Conservation (phyloP, 208 protist species). For the Leishmania tropica region DNA sequence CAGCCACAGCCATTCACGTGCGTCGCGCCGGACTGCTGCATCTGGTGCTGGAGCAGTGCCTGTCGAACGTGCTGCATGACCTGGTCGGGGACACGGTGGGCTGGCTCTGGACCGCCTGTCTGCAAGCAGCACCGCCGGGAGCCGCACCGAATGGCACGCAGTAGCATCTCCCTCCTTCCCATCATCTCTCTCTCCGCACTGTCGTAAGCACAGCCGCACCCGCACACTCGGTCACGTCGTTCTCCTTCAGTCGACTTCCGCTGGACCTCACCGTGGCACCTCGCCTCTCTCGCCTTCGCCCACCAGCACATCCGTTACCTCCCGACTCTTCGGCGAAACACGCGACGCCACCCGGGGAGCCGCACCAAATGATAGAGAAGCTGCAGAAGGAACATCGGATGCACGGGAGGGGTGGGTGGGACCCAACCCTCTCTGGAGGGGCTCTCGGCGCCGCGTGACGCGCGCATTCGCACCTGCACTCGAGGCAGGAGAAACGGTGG, state of each 20-base stretch:
- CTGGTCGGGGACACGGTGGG: constrained; percentile 58
- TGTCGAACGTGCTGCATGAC: constrained; percentile 66
- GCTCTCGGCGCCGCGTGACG: not conserved
- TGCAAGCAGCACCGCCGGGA: not conserved
- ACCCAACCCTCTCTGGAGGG: too few species aligned
- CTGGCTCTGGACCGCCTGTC: constrained; percentile 39
- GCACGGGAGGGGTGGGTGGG: not conserved
- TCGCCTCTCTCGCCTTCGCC: not conserved
- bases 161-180: not conserved
- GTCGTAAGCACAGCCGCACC: not conserved
- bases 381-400: not conserved
- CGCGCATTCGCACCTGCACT: not conserved
- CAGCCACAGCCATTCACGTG: constrained; percentile 34
- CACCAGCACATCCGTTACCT: not conserved
- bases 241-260: not conserved
- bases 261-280: not conserved
- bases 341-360: not conserved
- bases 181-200: not conserved
- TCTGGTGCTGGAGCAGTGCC: constrained; percentile 58
- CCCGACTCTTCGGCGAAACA: not conserved
- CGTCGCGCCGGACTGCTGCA: constrained; percentile 49
- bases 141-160: not conserved
- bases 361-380: not conserved
- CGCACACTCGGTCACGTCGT: not conserved
- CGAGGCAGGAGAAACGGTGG: not conserved